Percentiles rank a stretch among this genome's conserved stretches.
phyloP scores from a whole-genome alignment of 106 monocot species.

The Dioscorea zingiberensis region DNA sequence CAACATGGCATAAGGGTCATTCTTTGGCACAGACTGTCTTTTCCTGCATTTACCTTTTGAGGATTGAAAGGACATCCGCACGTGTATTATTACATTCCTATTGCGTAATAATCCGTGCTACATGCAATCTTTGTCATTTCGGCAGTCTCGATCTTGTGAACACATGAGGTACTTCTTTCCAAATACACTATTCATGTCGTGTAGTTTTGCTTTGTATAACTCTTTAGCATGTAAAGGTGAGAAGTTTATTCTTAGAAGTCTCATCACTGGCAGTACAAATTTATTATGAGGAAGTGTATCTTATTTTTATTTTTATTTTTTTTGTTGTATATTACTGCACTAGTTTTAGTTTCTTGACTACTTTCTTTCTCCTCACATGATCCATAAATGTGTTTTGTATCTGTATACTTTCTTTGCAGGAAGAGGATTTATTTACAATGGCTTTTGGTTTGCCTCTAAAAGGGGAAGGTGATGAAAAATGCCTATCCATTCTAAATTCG shows the following conservation, averaged over 20 bases:
- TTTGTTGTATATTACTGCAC: too few relatives aligned
- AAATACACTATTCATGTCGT: too few relatives aligned
- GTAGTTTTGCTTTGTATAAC: too few relatives aligned
- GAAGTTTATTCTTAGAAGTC: too few relatives aligned
- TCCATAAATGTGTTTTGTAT: too few relatives aligned
- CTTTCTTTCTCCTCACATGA: too few relatives aligned
- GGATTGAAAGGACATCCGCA: slow-evolving; percentile 84
- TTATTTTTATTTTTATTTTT: too few relatives aligned
- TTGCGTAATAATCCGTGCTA: slow-evolving; percentile 79
- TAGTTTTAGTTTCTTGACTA: too few relatives aligned
- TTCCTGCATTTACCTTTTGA: slow-evolving; percentile 94
- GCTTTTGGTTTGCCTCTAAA: slow-evolving; percentile 87
- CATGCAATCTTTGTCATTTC: slow-evolving; percentile 66
- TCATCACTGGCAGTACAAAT: too few relatives aligned
- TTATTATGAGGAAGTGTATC: too few relatives aligned
- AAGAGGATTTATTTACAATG: slow-evolving; percentile 90
- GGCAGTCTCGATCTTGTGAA: slow-evolving; percentile 77
- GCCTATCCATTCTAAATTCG: slow-evolving; percentile 68
- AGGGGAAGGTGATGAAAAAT: slow-evolving; percentile 82
- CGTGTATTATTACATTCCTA: slow-evolving; percentile 88
- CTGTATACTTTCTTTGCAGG: slow-evolving; percentile 36
- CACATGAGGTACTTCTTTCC: slow-evolving; percentile 68
- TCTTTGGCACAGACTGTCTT: slow-evolving; percentile 88
- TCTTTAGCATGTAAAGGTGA: too few relatives aligned
- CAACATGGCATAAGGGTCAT: slow-evolving; percentile 97